Conservation (phyloP, 495 filamentous ascomycete species). For the Pyrenula massariospora region DNA sequence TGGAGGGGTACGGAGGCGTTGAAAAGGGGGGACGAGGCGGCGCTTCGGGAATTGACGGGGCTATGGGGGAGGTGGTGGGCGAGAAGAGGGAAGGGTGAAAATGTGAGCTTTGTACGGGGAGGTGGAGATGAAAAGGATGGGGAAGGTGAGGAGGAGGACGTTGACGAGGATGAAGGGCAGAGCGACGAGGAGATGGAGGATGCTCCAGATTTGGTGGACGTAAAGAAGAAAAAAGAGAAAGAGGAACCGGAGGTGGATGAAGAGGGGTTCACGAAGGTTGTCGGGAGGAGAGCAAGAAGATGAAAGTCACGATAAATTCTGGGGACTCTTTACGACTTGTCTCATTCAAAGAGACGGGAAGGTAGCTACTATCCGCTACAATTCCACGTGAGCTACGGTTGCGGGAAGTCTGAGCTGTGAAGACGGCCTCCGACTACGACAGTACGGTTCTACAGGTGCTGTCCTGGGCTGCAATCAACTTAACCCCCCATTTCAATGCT, state of each 20-base stretch:
- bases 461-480: too few relatives aligned
- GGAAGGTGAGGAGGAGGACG: conserved; percentile 44
- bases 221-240: conserved; percentile 40
- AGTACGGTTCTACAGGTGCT: too few relatives aligned
- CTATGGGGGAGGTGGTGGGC: conserved; percentile 55
- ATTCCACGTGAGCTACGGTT: too few relatives aligned
- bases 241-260: conserved; percentile 73
- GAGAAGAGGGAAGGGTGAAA: conserved; percentile 38
- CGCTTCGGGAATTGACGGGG: conserved; percentile 54
- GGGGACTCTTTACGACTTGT: too few relatives aligned
- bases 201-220: conserved; percentile 45
- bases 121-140: conserved; percentile 38
- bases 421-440: too few relatives aligned
- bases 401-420: too few relatives aligned
- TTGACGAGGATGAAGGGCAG: conserved; percentile 40
- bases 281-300: conserved; percentile 56
- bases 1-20: conserved; percentile 52
- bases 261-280: conserved; percentile 87
- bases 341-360: too few relatives aligned
- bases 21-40: conserved; percentile 48
- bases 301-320: too few relatives aligned
- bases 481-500: background rate
- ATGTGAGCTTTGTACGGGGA: conserved; percentile 40
- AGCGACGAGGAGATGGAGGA: conserved; percentile 69
- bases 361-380: too few relatives aligned